Evolutionary conservation across 1,139 yeast species (phyloP).

Genomic region (Candida glucosophila): DNA sequence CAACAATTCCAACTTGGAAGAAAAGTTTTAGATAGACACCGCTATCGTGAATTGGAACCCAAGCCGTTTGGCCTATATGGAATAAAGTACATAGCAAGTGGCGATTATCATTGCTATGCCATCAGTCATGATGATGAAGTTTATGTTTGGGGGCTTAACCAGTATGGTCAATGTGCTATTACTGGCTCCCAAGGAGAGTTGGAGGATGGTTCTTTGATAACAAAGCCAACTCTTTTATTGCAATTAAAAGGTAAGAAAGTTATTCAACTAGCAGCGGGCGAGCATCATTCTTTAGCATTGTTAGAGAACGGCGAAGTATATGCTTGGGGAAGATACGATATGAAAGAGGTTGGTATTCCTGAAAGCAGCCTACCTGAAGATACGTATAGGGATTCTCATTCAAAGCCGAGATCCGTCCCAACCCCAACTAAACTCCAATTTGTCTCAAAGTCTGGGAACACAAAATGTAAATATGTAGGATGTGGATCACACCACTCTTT

Average conservation of each 20-base stretch:
- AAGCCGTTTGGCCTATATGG: slow-evolving; percentile 73
- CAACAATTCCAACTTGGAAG: slow-evolving; percentile 90
- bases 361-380: slow-evolving; percentile 48
- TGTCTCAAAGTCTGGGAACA: slow-evolving; percentile 14
- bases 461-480: slow-evolving; percentile 54
- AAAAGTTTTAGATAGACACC: slow-evolving; percentile 67
- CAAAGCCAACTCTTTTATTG: slow-evolving; percentile 68
- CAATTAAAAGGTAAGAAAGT: slow-evolving; percentile 50
- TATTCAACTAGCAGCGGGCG: slow-evolving; percentile 77
- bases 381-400: slow-evolving; percentile 74
- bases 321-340: slow-evolving; percentile 87
- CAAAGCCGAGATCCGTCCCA: slow-evolving; percentile 81
- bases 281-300: slow-evolving; percentile 82
- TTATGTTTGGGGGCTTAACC: slow-evolving; percentile 90
- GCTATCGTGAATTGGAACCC: slow-evolving; percentile 62
- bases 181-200: slow-evolving; percentile 44
- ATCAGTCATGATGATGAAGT: slow-evolving; percentile 65
- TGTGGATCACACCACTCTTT: slow-evolving; percentile 90
- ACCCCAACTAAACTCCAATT: slow-evolving; percentile 58
- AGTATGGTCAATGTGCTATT: slow-evolving; percentile 92
- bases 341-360: slow-evolving; percentile 83
- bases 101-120: slow-evolving; percentile 96
- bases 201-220: slow-evolving; percentile 75
- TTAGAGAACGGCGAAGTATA: slow-evolving; percentile 64
- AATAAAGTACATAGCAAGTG: slow-evolving; percentile 76